phyloP scores from a whole-genome alignment of 257 asterid species.

The Coffea eugenioides region DNA sequence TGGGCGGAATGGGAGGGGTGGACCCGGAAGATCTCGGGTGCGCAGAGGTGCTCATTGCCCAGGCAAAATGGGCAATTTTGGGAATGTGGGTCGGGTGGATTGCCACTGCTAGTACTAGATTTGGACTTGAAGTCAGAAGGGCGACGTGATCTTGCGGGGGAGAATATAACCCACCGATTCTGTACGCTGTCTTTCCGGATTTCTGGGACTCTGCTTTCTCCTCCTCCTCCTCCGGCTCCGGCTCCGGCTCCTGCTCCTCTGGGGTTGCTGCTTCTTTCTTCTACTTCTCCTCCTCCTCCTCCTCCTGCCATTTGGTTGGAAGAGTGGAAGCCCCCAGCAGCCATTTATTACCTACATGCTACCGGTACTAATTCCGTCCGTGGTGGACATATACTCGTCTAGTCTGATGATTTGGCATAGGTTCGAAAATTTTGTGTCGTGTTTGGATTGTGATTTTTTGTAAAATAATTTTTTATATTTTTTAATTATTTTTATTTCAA shows the following conservation, averaged over 20 bases:
- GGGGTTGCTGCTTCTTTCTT: slow-evolving; percentile 43
- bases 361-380: no score
- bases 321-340: no score
- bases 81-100: slow-evolving; percentile 22
- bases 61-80: slow-evolving; percentile 75
- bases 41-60: slow-evolving; percentile 91
- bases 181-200: slow-evolving; percentile 73
- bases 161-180: slow-evolving; percentile 84
- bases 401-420: no score
- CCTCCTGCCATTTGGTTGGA: neutral
- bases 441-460: no score
- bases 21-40: slow-evolving; percentile 86
- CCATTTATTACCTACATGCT: no score
- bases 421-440: no score
- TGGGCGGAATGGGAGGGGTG: slow-evolving; percentile 56
- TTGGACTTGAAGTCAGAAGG: slow-evolving; percentile 92
- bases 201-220: slow-evolving; percentile 54
- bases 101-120: slow-evolving; percentile 26
- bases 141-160: slow-evolving; percentile 89
- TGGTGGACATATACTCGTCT: no score
- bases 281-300: slow-evolving; percentile 1
- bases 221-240: slow-evolving; percentile 9
- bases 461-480: no score
- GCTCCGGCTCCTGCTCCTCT: slow-evolving; percentile 19
- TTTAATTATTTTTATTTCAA: no score